These are phyloP conservation scores for Microbotryum scabiosae DNA, from an alignment of 1,284 basidiomycete genomes.

Conservation along the genomic window DNA sequence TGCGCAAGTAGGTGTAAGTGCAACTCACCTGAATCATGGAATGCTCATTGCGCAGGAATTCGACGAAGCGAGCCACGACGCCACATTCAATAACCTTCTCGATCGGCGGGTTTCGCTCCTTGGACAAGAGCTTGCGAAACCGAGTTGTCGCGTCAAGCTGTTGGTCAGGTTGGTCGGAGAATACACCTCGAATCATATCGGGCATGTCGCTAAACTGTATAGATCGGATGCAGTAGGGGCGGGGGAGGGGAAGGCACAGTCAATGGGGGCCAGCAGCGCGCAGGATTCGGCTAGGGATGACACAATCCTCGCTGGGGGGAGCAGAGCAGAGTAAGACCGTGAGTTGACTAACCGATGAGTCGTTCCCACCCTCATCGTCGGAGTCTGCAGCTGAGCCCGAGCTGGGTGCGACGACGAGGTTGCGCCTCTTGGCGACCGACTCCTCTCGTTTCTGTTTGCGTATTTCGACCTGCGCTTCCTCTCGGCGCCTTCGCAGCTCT, in stretches of 20 bases:
- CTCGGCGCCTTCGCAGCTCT: constrained; percentile 75
- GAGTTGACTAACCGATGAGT: constrained; percentile 49
- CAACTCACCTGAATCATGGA: constrained; percentile 83
- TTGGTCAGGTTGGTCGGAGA: constrained; percentile 80
- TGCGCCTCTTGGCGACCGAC: constrained; percentile 90
- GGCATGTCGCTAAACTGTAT: constrained; percentile 53
- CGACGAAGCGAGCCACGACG: constrained; percentile 93
- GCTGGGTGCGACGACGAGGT: constrained; percentile 65
- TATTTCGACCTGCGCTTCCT: constrained; percentile 97
- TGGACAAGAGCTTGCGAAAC: constrained; percentile 96
- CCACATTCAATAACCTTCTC: constrained; percentile 97
- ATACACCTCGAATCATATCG: constrained; percentile 80
- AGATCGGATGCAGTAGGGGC: neutral
- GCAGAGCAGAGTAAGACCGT: neutral
- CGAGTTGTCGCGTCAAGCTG: constrained; percentile 90
- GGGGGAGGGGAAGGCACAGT: neutral
- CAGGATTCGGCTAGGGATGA: neutral
- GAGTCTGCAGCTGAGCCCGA: constrained; percentile 48
- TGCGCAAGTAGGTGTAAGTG: neutral
- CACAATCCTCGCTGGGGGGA: neutral
- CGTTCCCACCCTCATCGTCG: constrained; percentile 30
- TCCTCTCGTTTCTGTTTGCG: constrained; percentile 92
- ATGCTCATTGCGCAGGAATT: constrained; percentile 79
- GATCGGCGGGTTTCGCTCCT: constrained; percentile 99
- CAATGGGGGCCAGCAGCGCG: neutral